Base-by-base conservation (phyloP, 495 filamentous ascomycete species). In the Xylaria castorea region DNA sequence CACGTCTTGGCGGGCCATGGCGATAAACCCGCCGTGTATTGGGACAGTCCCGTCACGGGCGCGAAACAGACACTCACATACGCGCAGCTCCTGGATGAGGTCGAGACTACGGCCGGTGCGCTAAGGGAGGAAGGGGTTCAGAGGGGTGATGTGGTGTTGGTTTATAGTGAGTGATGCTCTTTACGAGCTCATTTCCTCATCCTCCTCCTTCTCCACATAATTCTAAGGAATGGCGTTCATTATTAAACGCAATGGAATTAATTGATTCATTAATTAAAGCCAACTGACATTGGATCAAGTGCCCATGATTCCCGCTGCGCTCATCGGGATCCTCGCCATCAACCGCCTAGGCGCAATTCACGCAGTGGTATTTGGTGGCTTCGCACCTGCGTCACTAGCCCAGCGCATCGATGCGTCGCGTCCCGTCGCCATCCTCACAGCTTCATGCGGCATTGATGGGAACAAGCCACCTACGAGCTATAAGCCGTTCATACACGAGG, bases 281-380 rank as follows among this genome's bases (percentile, higher is more conserved):
- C 20, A 66, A 55, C 66, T 68, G 8, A 68, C 66, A 40, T 34
- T 20, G n/a, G 5, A 57, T 9, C 0, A 46, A 95, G 93, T 97
- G 95, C 95, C 95, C 68, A 97, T 98, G 95, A 94, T 98, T 46
- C 95, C 95, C 1, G 92, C 93, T 5, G 92, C 95, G 9, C 78
- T 97, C 22, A 91, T 97, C 63, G 94, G 92, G 27, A 92, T 94
- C 30, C 89, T 97, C 3, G 94, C 95, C 34, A 89, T 93, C 73
- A 87, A 87, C 53, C 91, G 94, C 0, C 84, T 98, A 0, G 95
- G 95, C 30, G 95, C 95, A 8, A 91, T 97, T 67, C 95, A 98
- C 74, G 90, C 93, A 5, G 94, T 95, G 9, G 95, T 98, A 3
- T 98, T 98, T 79, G 95, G 95, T 14, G 95, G 95, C 1, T 98